Evolutionary conservation across 176 grass and related monocot species (phyloP), one percentile per base, ranked within the genome.

Genomic region (Ensete glaucum): DNA sequence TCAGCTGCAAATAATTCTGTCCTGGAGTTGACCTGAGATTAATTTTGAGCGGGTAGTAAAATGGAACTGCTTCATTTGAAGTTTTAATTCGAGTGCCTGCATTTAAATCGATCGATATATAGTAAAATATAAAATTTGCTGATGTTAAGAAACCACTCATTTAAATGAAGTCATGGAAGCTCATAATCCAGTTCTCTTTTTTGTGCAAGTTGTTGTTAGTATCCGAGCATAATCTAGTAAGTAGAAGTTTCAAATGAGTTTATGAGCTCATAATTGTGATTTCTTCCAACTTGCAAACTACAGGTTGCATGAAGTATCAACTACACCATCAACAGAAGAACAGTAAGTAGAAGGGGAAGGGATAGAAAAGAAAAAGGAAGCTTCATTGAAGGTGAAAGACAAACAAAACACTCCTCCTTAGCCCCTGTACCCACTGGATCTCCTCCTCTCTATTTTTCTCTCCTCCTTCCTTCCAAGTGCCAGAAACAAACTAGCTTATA

Each of bases 361-460:
- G 15, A 48, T 59, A 80, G 34, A 80, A 10, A 50, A 73, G 9
- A 59, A 65, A 53, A 78, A 19, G n/a, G 73, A 54, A 68, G 34
- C 21, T 62, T 51, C 55, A 67, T 23, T 23, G 70, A 78, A 80
- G 50, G 15, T 14, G 24, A 56, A 79, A 53, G 54, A 66, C 19
- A 76, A 72, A 83, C 75, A 77, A 75, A 64, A 43, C 54, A 22
- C 73, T 67, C 76, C 74, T 79, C 77, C 54, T 67, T 25, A 55
- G 9, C 60, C 85, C 66, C 73, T 77, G 73, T 76, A 77, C 80
- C 79, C 24, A 67, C 23, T 63, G n/a, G n/a, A 64, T 59, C 2
- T 81, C 73, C 69, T 60, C 69, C 76, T 80, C 50, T 62, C 60
- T 29, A 49, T 67, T 26, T 76, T 83, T 73, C 73, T 67, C 77